These are phyloP conservation scores for Vickermania ingenoplastis DNA, from an alignment of 208 protist genomes.

Conservation along the genomic window DNA sequence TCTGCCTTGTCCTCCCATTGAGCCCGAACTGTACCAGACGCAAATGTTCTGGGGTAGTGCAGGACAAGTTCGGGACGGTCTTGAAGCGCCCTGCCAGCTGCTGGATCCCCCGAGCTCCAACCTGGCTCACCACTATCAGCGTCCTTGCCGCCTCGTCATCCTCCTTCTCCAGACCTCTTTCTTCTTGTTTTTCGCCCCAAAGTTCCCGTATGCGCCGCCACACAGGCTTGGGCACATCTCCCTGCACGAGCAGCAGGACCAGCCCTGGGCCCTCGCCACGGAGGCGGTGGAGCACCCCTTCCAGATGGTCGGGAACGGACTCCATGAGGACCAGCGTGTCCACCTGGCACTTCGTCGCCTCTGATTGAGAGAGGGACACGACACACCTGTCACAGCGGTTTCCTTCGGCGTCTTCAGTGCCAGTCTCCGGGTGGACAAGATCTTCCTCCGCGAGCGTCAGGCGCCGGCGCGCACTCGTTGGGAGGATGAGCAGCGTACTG, in stretches of 20 bases:
- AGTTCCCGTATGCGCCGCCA: background rate
- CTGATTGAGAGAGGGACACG: background rate
- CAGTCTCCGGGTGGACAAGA: background rate
- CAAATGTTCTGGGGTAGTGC: background rate
- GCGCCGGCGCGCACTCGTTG: background rate
- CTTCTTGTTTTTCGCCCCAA: too few relatives aligned
- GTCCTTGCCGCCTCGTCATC: background rate
- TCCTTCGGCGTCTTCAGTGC: too few relatives aligned
- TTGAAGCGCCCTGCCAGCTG: background rate
- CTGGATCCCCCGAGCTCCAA: background rate
- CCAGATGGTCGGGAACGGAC: slow-evolving; percentile 4
- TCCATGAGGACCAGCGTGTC: slow-evolving; percentile 15
- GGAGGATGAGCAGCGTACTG: slow-evolving; percentile 1
- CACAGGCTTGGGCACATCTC: background rate
- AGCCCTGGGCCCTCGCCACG: background rate
- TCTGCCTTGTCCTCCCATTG: too few relatives aligned
- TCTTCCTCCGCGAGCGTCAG: background rate
- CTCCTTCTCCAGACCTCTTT: background rate
- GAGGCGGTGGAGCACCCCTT: background rate
- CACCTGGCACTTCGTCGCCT: background rate
- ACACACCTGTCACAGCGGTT: too few relatives aligned
- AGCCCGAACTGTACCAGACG: background rate
- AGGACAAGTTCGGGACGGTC: background rate
- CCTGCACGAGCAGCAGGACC: slow-evolving; percentile 3
- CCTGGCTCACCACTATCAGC: background rate